A percentile compares a stretch with the other conserved stretches of the same genome.
Evolutionary conservation across 306 rosid species (phyloP).

Genomic region (Vigna radiata): DNA sequence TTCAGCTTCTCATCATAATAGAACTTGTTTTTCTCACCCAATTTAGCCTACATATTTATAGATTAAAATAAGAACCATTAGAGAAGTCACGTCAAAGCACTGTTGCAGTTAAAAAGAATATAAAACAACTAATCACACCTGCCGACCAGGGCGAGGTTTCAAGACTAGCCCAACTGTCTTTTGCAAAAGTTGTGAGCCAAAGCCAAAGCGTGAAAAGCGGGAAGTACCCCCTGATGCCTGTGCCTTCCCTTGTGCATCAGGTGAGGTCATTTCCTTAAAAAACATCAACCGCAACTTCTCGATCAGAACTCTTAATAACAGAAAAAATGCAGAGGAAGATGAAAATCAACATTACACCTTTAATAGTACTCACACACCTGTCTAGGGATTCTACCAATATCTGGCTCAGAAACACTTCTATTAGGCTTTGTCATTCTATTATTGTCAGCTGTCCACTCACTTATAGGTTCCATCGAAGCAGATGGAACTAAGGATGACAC

Average conservation of each 20-base stretch:
- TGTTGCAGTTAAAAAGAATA: constrained; percentile 1
- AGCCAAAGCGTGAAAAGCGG: constrained; percentile 81
- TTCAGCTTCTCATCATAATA: constrained; percentile 89
- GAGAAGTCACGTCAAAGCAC: constrained; percentile 35
- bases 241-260: constrained; percentile 65
- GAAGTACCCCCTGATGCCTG: constrained; percentile 66
- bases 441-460: constrained; percentile 71
- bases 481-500: constrained; percentile 88
- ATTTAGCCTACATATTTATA: constrained; percentile 68
- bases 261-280: constrained; percentile 56
- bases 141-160: constrained; percentile 74
- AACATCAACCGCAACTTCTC: constrained; percentile 51
- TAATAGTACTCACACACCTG: constrained; percentile 62
- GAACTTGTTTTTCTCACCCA: constrained; percentile 87
- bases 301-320: constrained; percentile 20
- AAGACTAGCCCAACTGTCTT: constrained; percentile 80
- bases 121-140: constrained; percentile 58
- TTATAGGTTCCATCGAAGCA: constrained; percentile 83
- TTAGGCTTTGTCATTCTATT: constrained; percentile 63
- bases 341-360: constrained; percentile 28
- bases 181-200: constrained; percentile 78
- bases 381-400: constrained; percentile 80
- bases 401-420: constrained; percentile 97
- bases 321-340: constrained; percentile 28
- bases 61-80: constrained; percentile 41